Conservation (phyloP, 345 rosid species). For the Aethionema arabicum region DNA sequence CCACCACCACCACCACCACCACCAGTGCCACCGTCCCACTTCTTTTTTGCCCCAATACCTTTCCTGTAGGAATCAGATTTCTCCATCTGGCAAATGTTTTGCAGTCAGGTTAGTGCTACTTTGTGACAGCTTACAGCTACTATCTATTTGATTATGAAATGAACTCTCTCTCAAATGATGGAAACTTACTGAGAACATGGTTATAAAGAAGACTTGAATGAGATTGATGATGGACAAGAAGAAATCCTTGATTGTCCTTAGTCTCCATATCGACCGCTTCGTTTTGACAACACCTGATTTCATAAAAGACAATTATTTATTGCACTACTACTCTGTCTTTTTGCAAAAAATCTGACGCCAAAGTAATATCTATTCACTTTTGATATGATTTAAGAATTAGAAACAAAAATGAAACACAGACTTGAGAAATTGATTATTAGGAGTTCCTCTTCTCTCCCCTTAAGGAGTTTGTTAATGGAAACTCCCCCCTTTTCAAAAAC, state of each 20-base stretch:
- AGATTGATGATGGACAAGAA: conserved; percentile 36
- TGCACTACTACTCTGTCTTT: neutral
- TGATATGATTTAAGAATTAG: neutral
- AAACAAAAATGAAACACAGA: no score
- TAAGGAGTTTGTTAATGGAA: no score
- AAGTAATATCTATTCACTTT: neutral
- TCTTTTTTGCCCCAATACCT: conserved; percentile 69
- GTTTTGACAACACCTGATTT: conserved; percentile 35
- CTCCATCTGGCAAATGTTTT: conserved; percentile 57
- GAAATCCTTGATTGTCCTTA: conserved; percentile 35
- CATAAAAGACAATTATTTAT: neutral
- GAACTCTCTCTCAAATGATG: neutral
- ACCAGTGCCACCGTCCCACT: conserved; percentile 86
- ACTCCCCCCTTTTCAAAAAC: no score
- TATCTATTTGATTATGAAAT: neutral
- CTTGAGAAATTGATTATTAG: no score
- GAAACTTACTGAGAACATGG: conserved; percentile 33
- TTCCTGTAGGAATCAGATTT: conserved; percentile 69
- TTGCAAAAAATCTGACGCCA: neutral
- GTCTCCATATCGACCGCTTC: conserved; percentile 34
- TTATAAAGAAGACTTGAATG: conserved; percentile 35
- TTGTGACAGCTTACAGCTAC: neutral
- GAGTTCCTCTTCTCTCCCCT: no score
- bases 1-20: conserved; percentile 65
- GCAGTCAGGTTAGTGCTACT: neutral